These are phyloP conservation scores for Lizanozyma gosingica DNA, from an alignment of 1,139 yeast genomes.

Conservation along the genomic window DNA sequence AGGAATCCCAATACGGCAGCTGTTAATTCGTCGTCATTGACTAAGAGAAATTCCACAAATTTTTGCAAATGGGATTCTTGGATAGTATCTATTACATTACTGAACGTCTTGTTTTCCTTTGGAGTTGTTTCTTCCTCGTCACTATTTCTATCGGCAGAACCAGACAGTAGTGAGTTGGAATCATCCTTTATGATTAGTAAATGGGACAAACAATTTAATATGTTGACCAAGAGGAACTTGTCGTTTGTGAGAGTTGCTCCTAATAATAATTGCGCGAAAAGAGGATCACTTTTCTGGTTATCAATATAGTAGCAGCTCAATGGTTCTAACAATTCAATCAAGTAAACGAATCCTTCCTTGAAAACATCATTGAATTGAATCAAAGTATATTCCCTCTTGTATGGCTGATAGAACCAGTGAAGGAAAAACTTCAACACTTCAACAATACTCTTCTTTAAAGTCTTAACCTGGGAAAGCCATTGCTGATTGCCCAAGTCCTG, in stretches of 20 bases:
- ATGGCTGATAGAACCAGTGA: constrained; percentile 24
- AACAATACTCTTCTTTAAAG: constrained; percentile 36
- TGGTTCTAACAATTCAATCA: constrained; percentile 76
- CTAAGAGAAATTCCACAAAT: constrained; percentile 21
- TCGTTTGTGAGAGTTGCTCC: constrained; percentile 44
- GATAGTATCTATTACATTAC: constrained; percentile 35
- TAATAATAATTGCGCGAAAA: constrained; percentile 42
- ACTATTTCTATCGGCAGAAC: constrained; percentile 15
- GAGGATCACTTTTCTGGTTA: constrained; percentile 52
- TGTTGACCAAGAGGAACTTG: constrained; percentile 38
- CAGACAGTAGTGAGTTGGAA: constrained; percentile 2
- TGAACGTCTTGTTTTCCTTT: constrained; percentile 14
- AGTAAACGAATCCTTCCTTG: constrained; percentile 57
- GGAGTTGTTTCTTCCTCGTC: constrained; percentile 25
- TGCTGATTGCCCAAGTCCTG: constrained; percentile 83
- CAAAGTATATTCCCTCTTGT: constrained; percentile 3
- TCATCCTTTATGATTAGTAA: constrained; percentile 26
- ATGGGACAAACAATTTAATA: constrained; percentile 38
- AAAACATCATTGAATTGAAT: constrained; percentile 27
- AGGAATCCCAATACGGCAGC: constrained; percentile 28
- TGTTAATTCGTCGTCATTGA: constrained; percentile 29
- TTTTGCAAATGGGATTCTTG: constrained; percentile 24
- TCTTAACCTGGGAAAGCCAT: constrained; percentile 50
- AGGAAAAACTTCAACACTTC: constrained; percentile 43
- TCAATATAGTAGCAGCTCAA: constrained; percentile 78